Base-by-base conservation (phyloP, 192 early-diverging fungal genomes). In the Coemansia sp. region DNA sequence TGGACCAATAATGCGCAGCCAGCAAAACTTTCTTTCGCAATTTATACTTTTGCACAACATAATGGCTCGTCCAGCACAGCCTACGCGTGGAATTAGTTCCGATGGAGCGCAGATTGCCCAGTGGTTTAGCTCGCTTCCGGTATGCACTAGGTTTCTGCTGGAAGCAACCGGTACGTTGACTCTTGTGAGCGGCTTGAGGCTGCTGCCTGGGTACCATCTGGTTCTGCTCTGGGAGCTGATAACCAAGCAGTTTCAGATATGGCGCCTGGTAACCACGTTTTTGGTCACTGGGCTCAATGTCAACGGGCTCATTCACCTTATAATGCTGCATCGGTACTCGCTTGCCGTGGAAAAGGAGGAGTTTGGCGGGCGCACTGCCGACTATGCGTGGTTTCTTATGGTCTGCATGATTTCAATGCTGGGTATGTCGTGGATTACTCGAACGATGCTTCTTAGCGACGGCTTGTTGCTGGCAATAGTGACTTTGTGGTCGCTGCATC, bases 401-500 rank as follows among this genome's bases (percentile, higher is more conserved):
- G 84, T 92, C 46, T 73, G 75, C 51, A 62, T 62, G 58, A 37
- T 48, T 9, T 11, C 26, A 1, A 65, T 63, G 53, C 26, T 45
- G 10, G 17, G 47, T 6, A 36, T 66, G 10, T 51, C 76, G 16
- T 73, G 60, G 54, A 37, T 77, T 21, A 71, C 74, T 2, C 5
- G 4, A 12, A 64, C 64, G 11, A 32, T 47, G 7, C 6, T 55
- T 26, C 56, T 88, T 11, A 65, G 64, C 44, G 71, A 83, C 12
- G 75, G 72, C 5, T 60, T 93, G 14, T 41, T 84, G 44, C 58
- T 91, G 66, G 61, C 84, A 5, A 53, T 91, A 26, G 56, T 83
- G n/a, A 91, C 89, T 40, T 65, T 91, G 39, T 93, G 91, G 91
- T 73, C 87, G n/a, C 69, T 82, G 71, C 65, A 84, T 58, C 72